A percentile compares a stretch with the other conserved stretches of the same genome.
Evolutionary conservation across 345 rosid species (phyloP).

Genomic region (Salix arbutifolia): DNA sequence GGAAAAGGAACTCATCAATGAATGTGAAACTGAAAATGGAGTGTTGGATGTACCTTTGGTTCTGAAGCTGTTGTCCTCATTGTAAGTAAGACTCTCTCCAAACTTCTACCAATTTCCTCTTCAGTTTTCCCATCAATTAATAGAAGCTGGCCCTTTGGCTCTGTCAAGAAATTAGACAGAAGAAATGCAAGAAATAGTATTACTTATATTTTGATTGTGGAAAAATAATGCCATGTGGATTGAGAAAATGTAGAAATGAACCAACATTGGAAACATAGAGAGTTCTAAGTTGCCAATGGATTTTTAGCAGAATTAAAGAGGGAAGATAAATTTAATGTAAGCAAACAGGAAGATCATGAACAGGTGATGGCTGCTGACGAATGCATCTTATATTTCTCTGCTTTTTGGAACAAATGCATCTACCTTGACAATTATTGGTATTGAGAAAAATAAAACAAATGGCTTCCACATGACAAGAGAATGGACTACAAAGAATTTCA

Average conservation of each 20-base stretch:
- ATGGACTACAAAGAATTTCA: neutral
- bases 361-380: neutral
- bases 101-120: slow-evolving; percentile 74
- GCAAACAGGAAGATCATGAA: neutral
- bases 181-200: neutral
- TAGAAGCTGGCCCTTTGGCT: slow-evolving; percentile 97
- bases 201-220: neutral
- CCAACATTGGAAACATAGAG: neutral
- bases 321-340: neutral
- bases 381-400: no score
- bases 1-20: slow-evolving; percentile 5
- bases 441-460: neutral
- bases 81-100: slow-evolving; percentile 94
- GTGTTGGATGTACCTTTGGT: slow-evolving; percentile 56
- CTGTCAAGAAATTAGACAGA: slow-evolving; percentile 30
- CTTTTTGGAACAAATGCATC: no score
- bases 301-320: neutral
- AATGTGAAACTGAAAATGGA: neutral
- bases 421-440: neutral
- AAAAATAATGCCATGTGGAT: slow-evolving; percentile 1
- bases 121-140: slow-evolving; percentile 89
- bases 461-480: neutral
- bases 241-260: neutral
- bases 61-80: slow-evolving; percentile 89
- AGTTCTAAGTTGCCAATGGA: neutral